Percentiles rank a stretch among this genome's conserved stretches.
These are phyloP conservation scores for Tetracentron sinense DNA, from an alignment of 164 flowering plant species.

Conservation along the genomic window DNA sequence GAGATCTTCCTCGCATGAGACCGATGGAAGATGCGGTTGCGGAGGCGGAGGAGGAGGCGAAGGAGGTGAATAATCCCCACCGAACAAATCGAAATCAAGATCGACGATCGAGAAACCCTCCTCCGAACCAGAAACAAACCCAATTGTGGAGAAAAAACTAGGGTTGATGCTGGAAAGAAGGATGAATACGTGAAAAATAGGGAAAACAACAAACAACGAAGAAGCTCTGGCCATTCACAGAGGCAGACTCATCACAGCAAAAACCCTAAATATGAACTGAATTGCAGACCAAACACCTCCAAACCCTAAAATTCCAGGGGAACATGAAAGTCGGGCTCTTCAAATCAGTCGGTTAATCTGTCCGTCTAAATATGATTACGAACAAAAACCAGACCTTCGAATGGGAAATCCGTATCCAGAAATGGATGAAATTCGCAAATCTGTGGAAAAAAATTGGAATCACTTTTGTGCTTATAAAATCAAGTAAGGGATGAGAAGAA, in stretches of 20 bases:
- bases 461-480: too few relatives aligned
- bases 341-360: neutral
- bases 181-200: neutral
- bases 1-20: slow-evolving; percentile 53
- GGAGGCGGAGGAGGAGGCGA: slow-evolving; percentile 24
- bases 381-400: neutral
- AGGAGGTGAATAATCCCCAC: slow-evolving; percentile 64
- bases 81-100: slow-evolving; percentile 15
- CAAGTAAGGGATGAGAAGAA: too few relatives aligned
- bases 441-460: too few relatives aligned
- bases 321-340: neutral
- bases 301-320: neutral
- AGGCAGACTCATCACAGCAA: slow-evolving; percentile 17
- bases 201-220: neutral
- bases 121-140: slow-evolving; percentile 4
- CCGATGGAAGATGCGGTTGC: slow-evolving; percentile 50
- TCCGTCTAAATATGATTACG: neutral
- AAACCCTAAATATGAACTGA: slow-evolving; percentile 2
- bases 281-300: slow-evolving; percentile 5
- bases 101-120: slow-evolving; percentile 33
- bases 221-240: slow-evolving; percentile 24
- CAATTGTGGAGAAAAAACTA: neutral
- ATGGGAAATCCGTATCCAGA: too few relatives aligned
- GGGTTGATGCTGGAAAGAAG: slow-evolving; percentile 4
- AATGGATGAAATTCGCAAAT: too few relatives aligned